A percentile compares a stretch with the other conserved stretches of the same genome.
Evolutionary conservation across 495 filamentous ascomycete species (phyloP).

Genomic region (Parachaetomium inaequale): DNA sequence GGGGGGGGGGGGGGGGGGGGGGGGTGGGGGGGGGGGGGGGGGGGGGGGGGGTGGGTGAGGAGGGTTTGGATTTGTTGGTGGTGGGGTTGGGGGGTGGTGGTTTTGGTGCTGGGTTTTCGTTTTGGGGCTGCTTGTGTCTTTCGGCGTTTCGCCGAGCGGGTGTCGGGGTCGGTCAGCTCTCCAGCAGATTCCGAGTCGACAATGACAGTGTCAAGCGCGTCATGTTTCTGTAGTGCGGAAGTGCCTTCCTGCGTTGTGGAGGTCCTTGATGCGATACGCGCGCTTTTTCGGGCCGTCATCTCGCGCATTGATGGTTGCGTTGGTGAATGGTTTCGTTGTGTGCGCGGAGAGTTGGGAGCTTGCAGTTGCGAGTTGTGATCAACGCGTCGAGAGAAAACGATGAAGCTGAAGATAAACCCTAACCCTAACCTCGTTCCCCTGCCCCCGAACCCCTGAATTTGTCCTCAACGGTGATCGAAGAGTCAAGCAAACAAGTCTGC

Average conservation of each 20-base stretch:
- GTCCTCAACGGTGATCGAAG: no score
- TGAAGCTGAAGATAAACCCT: no score
- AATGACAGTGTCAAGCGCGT: background rate
- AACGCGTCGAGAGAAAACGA: no score
- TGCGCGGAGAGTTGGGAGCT: background rate
- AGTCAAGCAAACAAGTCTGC: no score
- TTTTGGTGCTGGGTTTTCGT: background rate
- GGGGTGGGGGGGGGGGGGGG: background rate
- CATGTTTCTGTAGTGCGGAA: background rate
- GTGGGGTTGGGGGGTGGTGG: background rate
- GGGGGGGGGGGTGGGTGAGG: background rate
- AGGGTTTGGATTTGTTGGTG: background rate
- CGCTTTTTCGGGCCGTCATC: slow-evolving; percentile 11
- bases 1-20: slow-evolving; percentile 22
- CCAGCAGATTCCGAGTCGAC: background rate
- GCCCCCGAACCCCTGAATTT: no score
- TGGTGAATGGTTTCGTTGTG: background rate
- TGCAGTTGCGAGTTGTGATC: background rate
- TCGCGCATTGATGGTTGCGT: background rate
- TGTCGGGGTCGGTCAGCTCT: background rate
- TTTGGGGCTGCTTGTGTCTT: slow-evolving; percentile 3
- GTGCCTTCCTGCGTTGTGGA: background rate
- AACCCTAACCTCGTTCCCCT: no score
- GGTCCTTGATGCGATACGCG: background rate
- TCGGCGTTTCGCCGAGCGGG: slow-evolving; percentile 7